Percentiles rank a stretch among this genome's conserved stretches.
Evolutionary conservation across 2,329 filamentous ascomycete genomes (phyloP).

Genomic region (Colletotrichum horii): DNA sequence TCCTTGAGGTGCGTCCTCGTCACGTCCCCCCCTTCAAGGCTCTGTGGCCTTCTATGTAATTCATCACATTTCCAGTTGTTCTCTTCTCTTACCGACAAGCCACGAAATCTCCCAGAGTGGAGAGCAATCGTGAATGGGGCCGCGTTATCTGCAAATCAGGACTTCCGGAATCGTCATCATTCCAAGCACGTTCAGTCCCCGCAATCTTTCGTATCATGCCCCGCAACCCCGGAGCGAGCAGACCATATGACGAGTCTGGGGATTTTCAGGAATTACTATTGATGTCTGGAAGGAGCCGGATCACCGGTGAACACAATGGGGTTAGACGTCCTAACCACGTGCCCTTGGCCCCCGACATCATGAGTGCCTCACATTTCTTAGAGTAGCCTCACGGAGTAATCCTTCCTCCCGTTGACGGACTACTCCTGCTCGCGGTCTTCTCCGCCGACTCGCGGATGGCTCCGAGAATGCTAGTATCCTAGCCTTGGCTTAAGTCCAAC

Average conservation of each 20-base stretch:
- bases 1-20: background rate
- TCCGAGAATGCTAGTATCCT: background rate
- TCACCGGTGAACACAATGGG: background rate
- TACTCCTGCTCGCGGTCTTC: background rate
- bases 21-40: background rate
- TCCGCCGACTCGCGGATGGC: background rate
- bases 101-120: background rate
- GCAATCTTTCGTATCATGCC: background rate
- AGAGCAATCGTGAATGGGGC: background rate
- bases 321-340: background rate
- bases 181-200: background rate
- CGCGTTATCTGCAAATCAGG: background rate
- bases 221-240: background rate
- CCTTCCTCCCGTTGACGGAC: background rate
- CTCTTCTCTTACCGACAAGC: accelerated
- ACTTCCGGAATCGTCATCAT: background rate
- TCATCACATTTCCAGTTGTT: background rate
- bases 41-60: background rate
- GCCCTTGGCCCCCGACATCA: background rate
- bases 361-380: background rate
- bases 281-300: background rate
- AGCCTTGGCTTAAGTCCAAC: background rate
- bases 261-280: background rate
- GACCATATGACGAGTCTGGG: background rate
- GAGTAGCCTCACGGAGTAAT: background rate